A percentile compares a stretch with the other conserved stretches of the same genome.
phyloP scores from a whole-genome alignment of 208 protist species.

The Lotmaria passim region DNA sequence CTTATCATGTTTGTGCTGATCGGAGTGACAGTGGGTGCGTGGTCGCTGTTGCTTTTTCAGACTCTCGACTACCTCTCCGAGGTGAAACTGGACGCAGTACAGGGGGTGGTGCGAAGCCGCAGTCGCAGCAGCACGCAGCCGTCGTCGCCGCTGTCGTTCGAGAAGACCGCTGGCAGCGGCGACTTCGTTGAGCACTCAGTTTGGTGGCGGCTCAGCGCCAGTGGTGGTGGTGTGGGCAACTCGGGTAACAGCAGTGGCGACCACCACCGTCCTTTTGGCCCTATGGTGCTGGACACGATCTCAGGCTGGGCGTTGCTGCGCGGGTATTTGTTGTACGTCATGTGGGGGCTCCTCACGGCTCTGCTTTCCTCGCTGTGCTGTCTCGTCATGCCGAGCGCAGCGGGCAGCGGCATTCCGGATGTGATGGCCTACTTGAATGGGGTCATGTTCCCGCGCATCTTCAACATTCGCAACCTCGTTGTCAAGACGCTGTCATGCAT shows the following conservation, averaged over 20 bases:
- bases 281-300: slow-evolving; percentile 24
- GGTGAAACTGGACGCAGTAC: slow-evolving; percentile 44
- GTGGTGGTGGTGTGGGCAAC: neutral
- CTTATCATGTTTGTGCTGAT: slow-evolving; percentile 67
- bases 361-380: slow-evolving; percentile 77
- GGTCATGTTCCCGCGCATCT: slow-evolving; percentile 82
- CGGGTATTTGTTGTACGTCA: slow-evolving; percentile 44
- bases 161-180: neutral
- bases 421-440: slow-evolving; percentile 92
- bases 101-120: slow-evolving; percentile 36
- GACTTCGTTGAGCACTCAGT: neutral
- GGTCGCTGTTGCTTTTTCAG: slow-evolving; percentile 73
- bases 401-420: slow-evolving; percentile 83
- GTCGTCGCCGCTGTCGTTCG: neutral
- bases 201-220: neutral
- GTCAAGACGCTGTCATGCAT: slow-evolving; percentile 81
- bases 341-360: slow-evolving; percentile 48
- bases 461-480: slow-evolving; percentile 80
- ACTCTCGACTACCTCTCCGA: slow-evolving; percentile 65
- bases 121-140: slow-evolving; percentile 21
- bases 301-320: slow-evolving; percentile 33
- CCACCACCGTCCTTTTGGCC: slow-evolving; percentile 1
- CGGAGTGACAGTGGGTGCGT: slow-evolving; percentile 62
- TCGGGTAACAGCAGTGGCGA: neutral
- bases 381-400: slow-evolving; percentile 69